Evolutionary conservation across 441 rosid species (phyloP).

Genomic region (Macaranga tanarius): DNA sequence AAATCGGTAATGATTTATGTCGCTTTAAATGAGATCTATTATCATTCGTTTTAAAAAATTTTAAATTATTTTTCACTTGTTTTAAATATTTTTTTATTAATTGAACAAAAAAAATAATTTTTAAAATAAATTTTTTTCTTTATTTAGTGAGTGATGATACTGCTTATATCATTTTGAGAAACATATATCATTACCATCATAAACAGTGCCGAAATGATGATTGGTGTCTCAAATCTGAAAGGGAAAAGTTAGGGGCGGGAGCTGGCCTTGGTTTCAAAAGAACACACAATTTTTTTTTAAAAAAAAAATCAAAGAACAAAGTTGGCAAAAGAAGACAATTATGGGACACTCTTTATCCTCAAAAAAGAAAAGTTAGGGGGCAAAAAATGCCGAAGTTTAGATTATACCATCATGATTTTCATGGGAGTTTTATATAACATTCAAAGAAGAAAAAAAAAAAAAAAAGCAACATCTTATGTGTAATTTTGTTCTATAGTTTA

Average conservation of each 20-base stretch:
- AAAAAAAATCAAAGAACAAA: not conserved
- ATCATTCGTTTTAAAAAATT: too few relatives aligned
- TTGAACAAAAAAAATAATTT: too few relatives aligned
- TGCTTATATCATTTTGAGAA: too few relatives aligned
- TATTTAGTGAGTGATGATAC: too few relatives aligned
- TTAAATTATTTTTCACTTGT: too few relatives aligned
- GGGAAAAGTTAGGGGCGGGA: constrained; percentile 13
- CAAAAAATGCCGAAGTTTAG: constrained; percentile 35
- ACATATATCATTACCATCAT: too few relatives aligned
- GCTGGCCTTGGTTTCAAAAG: constrained; percentile 13
- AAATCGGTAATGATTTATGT: too few relatives aligned
- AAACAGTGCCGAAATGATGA: constrained; percentile 17
- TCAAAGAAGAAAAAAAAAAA: not conserved
- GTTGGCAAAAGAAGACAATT: constrained; percentile 17
- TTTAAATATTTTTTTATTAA: too few relatives aligned
- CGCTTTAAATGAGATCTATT: too few relatives aligned
- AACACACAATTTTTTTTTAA: too few relatives aligned
- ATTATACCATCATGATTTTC: constrained; percentile 31
- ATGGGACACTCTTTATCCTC: constrained; percentile 30
- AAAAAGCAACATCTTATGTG: constrained; percentile 12
- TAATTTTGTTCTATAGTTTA: not conserved
- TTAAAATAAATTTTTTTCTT: too few relatives aligned
- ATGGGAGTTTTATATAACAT: not conserved
- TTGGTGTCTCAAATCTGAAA: constrained; percentile 16
- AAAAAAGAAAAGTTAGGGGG: constrained; percentile 20